A percentile compares a stretch with the other conserved stretches of the same genome.
Evolutionary conservation across 805 yeast genomes (phyloP).

Genomic region (Suhomyces canberraensis): DNA sequence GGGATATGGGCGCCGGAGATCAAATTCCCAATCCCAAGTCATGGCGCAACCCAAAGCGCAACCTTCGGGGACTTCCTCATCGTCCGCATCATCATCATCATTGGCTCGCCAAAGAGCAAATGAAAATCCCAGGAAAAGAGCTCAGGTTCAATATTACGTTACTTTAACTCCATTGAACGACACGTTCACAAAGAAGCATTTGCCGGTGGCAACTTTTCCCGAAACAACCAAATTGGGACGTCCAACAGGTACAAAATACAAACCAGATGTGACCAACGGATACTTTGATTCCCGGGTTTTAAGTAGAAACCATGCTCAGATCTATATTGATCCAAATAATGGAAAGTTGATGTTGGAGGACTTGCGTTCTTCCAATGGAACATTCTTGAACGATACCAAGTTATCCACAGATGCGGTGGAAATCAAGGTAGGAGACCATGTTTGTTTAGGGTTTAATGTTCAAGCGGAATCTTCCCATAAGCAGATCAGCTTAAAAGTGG

Average conservation of each 20-base stretch:
- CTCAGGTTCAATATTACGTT: constrained; percentile 50
- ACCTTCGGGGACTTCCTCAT: constrained; percentile 10
- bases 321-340: constrained; percentile 62
- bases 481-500: constrained; percentile 81
- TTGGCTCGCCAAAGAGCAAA: constrained; percentile 6
- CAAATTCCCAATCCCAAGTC: constrained; percentile 44
- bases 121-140: constrained; percentile 21
- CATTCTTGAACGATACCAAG: constrained; percentile 78
- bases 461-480: constrained; percentile 67
- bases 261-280: constrained; percentile 74
- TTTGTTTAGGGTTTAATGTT: constrained; percentile 93
- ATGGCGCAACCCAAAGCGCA: constrained; percentile 20
- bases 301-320: constrained; percentile 89
- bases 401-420: constrained; percentile 61
- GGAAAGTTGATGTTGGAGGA: constrained; percentile 79
- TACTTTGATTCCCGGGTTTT: constrained; percentile 92
- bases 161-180: constrained; percentile 74
- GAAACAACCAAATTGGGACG: constrained; percentile 85
- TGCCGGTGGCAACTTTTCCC: constrained; percentile 78
- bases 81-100: constrained; percentile 4
- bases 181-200: constrained; percentile 75
- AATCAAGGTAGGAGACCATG: constrained; percentile 73
- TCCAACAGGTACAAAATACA: constrained; percentile 66
- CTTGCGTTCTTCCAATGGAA: constrained; percentile 90
- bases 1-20: constrained; percentile 25